phyloP scores from a whole-genome alignment of 768 basidiomycete genomes.

The Leccinum uliginosum region DNA sequence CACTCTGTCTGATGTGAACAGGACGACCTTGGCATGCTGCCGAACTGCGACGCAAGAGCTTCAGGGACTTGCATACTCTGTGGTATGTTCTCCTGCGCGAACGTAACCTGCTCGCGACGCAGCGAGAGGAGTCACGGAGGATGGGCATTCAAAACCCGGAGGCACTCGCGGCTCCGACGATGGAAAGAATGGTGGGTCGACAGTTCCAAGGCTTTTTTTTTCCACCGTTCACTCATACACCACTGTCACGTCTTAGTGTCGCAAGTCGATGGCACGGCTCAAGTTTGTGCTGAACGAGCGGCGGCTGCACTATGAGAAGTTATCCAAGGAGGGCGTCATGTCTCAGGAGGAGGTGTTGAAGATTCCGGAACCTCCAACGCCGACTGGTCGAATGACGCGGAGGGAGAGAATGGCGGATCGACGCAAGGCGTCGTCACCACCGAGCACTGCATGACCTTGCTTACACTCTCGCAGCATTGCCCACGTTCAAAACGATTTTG shows the following conservation, averaged over 20 bases:
- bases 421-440: slow-evolving; percentile 7
- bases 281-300: slow-evolving; percentile 92
- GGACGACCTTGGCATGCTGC: slow-evolving; percentile 85
- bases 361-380: slow-evolving; percentile 11
- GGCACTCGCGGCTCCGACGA: slow-evolving; percentile 25
- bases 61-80: slow-evolving; percentile 88
- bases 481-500: slow-evolving; percentile 7
- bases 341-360: slow-evolving; percentile 16
- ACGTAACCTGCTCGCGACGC: slow-evolving; percentile 85
- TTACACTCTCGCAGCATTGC: slow-evolving; percentile 3
- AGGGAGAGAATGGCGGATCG: slow-evolving; percentile 16
- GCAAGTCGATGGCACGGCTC: slow-evolving; percentile 95
- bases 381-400: slow-evolving; percentile 18
- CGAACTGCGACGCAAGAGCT: slow-evolving; percentile 87
- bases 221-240: slow-evolving; percentile 3
- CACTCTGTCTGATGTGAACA: slow-evolving; percentile 30
- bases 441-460: slow-evolving; percentile 2
- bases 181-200: slow-evolving; percentile 40
- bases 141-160: slow-evolving; percentile 40
- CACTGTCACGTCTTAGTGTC: slow-evolving; percentile 49
- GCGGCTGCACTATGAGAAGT: slow-evolving; percentile 66
- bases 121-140: slow-evolving; percentile 72
- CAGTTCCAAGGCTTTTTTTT: not conserved
- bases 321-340: slow-evolving; percentile 18
- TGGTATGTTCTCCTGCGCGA: slow-evolving; percentile 93